Evolutionary conservation across 2,329 filamentous ascomycete genomes (phyloP).

Genomic region (Septoria petroselini): DNA sequence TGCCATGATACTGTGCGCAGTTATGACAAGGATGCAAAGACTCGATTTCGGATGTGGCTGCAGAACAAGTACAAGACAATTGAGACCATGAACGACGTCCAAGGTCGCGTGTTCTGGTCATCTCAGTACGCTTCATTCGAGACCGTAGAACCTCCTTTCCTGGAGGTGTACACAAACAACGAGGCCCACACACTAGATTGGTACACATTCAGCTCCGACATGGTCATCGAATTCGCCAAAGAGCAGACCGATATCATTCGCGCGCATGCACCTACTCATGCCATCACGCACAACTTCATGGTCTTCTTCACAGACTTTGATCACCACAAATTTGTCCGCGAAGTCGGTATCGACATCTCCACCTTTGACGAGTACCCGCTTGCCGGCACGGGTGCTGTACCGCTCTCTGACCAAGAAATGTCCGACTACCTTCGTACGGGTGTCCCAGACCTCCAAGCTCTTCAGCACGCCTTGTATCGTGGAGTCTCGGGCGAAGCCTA

Average conservation of each 20-base stretch:
- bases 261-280: slow-evolving; percentile 23
- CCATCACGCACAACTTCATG: slow-evolving; percentile 30
- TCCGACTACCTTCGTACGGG: slow-evolving; percentile 28
- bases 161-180: slow-evolving; percentile 30
- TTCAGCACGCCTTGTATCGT: slow-evolving; percentile 26
- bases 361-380: slow-evolving; percentile 29
- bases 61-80: slow-evolving; percentile 29
- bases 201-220: slow-evolving; percentile 30
- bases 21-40: slow-evolving; percentile 29
- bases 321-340: slow-evolving; percentile 28
- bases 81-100: slow-evolving; percentile 28
- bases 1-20: slow-evolving; percentile 30
- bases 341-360: slow-evolving; percentile 27
- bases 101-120: slow-evolving; percentile 32
- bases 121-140: slow-evolving; percentile 28
- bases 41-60: slow-evolving; percentile 27
- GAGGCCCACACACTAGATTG: slow-evolving; percentile 30
- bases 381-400: slow-evolving; percentile 20
- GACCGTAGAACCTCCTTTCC: slow-evolving; percentile 26
- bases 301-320: slow-evolving; percentile 28
- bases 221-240: slow-evolving; percentile 30
- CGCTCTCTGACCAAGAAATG: slow-evolving; percentile 21
- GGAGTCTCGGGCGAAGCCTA: slow-evolving; percentile 26
- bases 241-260: slow-evolving; percentile 26
- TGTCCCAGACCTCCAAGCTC: slow-evolving; percentile 25